Percentiles rank a stretch among this genome's conserved stretches.
Evolutionary conservation across 306 rosid genomes (phyloP).

Genomic region (Senna siamea): DNA sequence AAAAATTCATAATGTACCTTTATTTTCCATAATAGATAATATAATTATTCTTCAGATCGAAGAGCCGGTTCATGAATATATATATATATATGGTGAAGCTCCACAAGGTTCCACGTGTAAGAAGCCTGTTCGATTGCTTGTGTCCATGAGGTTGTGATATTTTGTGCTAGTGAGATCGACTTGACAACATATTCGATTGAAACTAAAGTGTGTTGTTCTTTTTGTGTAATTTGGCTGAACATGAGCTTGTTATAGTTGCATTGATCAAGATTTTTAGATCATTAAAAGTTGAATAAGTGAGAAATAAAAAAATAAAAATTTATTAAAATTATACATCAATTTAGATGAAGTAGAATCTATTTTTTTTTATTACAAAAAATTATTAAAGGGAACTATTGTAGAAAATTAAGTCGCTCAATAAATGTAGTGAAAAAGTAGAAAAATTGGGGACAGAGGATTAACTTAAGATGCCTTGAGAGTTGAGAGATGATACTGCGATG

Average conservation of each 20-base stretch:
- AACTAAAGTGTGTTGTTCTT: slow-evolving; percentile 26
- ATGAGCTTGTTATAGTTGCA: slow-evolving; percentile 22
- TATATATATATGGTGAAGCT: no score
- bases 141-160: slow-evolving; percentile 28
- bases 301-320: no score
- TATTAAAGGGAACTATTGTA: no score
- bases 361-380: no score
- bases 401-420: no score
- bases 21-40: neutral
- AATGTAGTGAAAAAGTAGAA: no score
- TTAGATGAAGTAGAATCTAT: no score
- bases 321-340: no score
- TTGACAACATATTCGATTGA: slow-evolving; percentile 47
- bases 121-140: slow-evolving; percentile 44
- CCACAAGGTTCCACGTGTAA: slow-evolving; percentile 49
- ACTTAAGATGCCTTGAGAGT: slow-evolving; percentile 48
- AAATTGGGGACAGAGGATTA: no score
- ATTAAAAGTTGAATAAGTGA: no score
- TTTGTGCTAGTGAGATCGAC: slow-evolving; percentile 34
- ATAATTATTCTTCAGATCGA: no score
- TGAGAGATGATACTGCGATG: slow-evolving; percentile 24
- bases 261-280: no score
- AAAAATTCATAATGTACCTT: neutral
- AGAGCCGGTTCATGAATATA: slow-evolving; percentile 42
- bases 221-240: slow-evolving; percentile 8